Percentiles rank a stretch among this genome's conserved stretches.
phyloP scores from a whole-genome alignment of 1,139 yeast genomes.

The Schwanniomyces etchellsii region DNA sequence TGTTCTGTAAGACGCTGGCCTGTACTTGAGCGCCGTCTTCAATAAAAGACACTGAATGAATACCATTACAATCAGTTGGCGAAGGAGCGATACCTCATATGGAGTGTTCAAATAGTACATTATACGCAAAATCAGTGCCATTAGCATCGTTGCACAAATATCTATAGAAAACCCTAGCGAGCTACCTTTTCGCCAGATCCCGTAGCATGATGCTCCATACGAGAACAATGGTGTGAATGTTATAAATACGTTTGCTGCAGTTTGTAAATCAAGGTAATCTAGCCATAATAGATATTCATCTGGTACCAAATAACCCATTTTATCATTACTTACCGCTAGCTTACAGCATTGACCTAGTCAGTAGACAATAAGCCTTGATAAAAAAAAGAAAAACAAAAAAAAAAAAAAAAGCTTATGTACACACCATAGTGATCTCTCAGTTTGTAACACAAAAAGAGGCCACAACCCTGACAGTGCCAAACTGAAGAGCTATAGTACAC shows the following conservation, averaged over 20 bases:
- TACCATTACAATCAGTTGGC: slow-evolving; percentile 78
- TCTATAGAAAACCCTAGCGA: slow-evolving; percentile 81
- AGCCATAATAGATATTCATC: slow-evolving; percentile 12
- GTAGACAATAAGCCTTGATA: no score
- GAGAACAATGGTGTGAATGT: slow-evolving; percentile 79
- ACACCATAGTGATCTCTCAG: no score
- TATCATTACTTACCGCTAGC: not conserved
- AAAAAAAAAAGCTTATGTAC: no score
- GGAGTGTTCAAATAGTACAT: slow-evolving; percentile 76
- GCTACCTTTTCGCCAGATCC: slow-evolving; percentile 58
- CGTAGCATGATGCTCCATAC: slow-evolving; percentile 74
- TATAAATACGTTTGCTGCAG: slow-evolving; percentile 40
- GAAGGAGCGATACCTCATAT: slow-evolving; percentile 65
- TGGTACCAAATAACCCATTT: slow-evolving; percentile 13
- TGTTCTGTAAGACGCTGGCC: slow-evolving; percentile 42
- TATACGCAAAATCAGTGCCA: slow-evolving; percentile 69
- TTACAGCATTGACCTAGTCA: no score
- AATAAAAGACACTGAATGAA: slow-evolving; percentile 63
- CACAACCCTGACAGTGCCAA: no score
- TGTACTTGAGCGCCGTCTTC: slow-evolving; percentile 55
- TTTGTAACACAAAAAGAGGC: no score
- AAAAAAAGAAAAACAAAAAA: no score
- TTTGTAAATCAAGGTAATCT: slow-evolving; percentile 38
- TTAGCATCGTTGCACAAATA: slow-evolving; percentile 85
- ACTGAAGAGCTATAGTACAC: no score